Percentiles rank a stretch among this genome's conserved stretches.
Conservation (phyloP, 768 basidiomycete species). For the Punctularia strigosozonata region DNA sequence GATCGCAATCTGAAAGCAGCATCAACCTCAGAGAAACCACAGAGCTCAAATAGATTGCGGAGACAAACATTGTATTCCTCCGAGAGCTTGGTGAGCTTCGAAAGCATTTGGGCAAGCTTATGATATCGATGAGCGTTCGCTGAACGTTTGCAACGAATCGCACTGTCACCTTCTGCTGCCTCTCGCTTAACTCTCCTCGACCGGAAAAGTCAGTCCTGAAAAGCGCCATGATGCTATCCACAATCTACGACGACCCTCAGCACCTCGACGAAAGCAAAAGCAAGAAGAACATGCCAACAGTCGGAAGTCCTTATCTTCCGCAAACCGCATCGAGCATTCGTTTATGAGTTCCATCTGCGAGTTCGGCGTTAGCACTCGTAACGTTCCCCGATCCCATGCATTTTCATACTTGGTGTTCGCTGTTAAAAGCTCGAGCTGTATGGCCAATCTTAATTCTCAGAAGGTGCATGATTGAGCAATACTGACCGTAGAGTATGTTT, state of each 20-base stretch:
- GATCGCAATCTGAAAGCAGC: constrained; percentile 53
- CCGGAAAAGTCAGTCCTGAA: constrained; percentile 93
- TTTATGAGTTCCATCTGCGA: constrained; percentile 82
- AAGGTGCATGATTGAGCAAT: constrained; percentile 1
- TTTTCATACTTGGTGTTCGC: constrained; percentile 71
- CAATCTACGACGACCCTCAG: constrained; percentile 39
- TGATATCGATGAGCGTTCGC: not conserved
- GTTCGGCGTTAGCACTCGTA: constrained; percentile 4
- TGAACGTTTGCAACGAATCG: constrained; percentile 1
- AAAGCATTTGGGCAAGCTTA: constrained; percentile 55
- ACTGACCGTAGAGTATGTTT: constrained; percentile 79
- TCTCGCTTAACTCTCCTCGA: constrained; percentile 86
- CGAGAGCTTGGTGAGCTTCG: constrained; percentile 80
- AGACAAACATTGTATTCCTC: constrained; percentile 77
- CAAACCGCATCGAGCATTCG: constrained; percentile 78
- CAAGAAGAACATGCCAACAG: constrained; percentile 36
- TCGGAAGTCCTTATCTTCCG: constrained; percentile 79
- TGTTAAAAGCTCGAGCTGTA: constrained; percentile 79
- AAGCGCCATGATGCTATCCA: constrained; percentile 95
- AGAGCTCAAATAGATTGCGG: constrained; percentile 1
- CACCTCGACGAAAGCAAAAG: constrained; percentile 4
- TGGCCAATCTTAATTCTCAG: constrained; percentile 6
- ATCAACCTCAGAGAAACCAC: constrained; percentile 3
- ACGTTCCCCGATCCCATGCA: not conserved
- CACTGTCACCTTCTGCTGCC: constrained; percentile 70